Evolutionary conservation across 1,139 yeast species (phyloP), one percentile per base, ranked within the genome.

Genomic region (Petasospora rhodanensis): DNA sequence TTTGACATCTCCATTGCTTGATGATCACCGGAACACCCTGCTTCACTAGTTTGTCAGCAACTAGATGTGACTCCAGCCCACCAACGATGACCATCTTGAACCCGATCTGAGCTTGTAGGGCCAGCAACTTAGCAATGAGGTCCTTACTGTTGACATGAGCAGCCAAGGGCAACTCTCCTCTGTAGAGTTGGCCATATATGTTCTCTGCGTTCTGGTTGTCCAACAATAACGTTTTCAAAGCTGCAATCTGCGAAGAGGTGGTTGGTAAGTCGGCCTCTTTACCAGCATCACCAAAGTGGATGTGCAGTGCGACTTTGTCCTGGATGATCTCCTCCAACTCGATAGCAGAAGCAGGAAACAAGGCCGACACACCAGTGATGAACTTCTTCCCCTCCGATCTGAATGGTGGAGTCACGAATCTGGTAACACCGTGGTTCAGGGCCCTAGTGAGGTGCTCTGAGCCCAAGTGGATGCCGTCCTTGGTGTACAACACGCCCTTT

Each of bases 321-420:
- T 33, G 25, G 10, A 28, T 13, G 4, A 33, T 18, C 11, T 15
- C 29, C 7, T 15, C 14, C 2, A 14, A 22, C 10, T 21, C 32
- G 14, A 16, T 3, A 8, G 32, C 7, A 12, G 13, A 14, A 3
- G 36, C 17, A 22, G 21, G 24, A 27, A 33, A 33, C 2, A 23
- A 18, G 7, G 27, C 10, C 9, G 22, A 14, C n/a, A 33, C 36
- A 21, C 36, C 36, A 5, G 36, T 33, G 12, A 33, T 13, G 22
- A 33, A 33, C 11, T 18, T 17, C 17, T 24, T 22, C 5, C 36
- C 36, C 15, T 33, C 36, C 7, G 36, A 33, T 29, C 36, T 28
- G 27, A 33, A 33, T 7, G 36, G 36, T 7, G 36, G 36, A 2
- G 36, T 33, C 6, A 33, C 28, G 19, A 33, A 4, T 12, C 12